Conservation (phyloP, 148 eudicot species). For the Persicaria maculosa region DNA sequence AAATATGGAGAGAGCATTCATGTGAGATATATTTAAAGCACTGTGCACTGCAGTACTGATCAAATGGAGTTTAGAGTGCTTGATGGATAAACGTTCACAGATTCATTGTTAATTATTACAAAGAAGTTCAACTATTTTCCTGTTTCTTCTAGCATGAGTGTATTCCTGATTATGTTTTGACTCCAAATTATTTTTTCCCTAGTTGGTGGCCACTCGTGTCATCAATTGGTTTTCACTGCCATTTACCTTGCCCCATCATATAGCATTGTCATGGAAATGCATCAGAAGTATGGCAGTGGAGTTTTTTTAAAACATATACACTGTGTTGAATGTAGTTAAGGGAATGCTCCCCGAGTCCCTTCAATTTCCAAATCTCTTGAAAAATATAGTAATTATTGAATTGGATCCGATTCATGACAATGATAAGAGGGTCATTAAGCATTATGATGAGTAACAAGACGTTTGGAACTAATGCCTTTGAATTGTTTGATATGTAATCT, state of each 20-base stretch:
- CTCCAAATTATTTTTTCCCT: background rate
- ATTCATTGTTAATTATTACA: background rate
- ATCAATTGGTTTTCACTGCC: background rate
- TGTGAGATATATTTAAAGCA: background rate
- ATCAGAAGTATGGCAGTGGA: background rate
- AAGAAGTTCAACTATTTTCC: background rate
- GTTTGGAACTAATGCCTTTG: background rate
- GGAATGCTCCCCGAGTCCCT: background rate
- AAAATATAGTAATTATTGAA: background rate
- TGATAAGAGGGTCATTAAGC: background rate
- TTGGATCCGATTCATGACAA: background rate
- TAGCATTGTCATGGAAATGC: background rate
- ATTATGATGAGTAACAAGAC: background rate
- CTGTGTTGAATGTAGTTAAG: background rate
- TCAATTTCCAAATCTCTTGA: background rate
- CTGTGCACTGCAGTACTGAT: background rate
- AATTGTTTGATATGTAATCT: background rate
- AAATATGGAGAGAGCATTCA: background rate
- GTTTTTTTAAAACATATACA: background rate
- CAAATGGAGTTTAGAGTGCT: background rate
- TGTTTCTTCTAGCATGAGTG: background rate
- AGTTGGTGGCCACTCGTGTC: background rate
- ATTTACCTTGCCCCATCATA: background rate
- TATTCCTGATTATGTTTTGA: background rate
- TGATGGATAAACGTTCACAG: background rate